These are phyloP conservation scores for Camellia japonica DNA, from an alignment of 148 eudicot species.

Conservation along the genomic window DNA sequence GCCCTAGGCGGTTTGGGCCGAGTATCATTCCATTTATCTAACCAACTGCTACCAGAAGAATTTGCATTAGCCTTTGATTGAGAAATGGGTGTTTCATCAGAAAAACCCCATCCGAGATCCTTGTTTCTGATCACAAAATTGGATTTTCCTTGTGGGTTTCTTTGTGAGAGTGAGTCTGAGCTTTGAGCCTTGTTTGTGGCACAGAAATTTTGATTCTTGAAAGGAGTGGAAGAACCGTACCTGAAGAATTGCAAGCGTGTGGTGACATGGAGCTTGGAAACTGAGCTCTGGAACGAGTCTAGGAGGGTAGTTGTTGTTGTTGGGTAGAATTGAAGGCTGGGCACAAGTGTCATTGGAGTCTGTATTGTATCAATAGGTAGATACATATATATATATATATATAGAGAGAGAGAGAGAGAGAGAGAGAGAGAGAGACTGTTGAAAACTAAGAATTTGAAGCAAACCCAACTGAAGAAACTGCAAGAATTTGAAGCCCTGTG, in stretches of 20 bases:
- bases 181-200: constrained; percentile 15
- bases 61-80: constrained; percentile 18
- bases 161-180: constrained; percentile 22
- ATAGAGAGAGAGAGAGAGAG: constrained; percentile 9
- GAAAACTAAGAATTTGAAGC: no score
- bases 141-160: constrained; percentile 28
- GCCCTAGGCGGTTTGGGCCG: constrained; percentile 41
- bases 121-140: constrained; percentile 28
- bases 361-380: background rate
- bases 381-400: background rate
- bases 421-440: background rate
- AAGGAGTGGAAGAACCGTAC: constrained; percentile 40
- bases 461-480: background rate
- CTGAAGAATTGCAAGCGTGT: constrained; percentile 46
- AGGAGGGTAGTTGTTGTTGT: constrained; percentile 28
- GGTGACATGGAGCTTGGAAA: constrained; percentile 49
- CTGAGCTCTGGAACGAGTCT: constrained; percentile 56
- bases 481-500: background rate
- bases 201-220: constrained; percentile 26
- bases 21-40: constrained; percentile 70
- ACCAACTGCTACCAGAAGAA: constrained; percentile 53
- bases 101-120: constrained; percentile 8
- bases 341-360: constrained; percentile 36
- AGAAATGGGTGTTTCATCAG: constrained; percentile 20
- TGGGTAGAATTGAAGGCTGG: constrained; percentile 55